Evolutionary conservation across 768 basidiomycete genomes (phyloP), one percentile per base, ranked within the genome.

Genomic region (Pleurotus salmoneostramineus): DNA sequence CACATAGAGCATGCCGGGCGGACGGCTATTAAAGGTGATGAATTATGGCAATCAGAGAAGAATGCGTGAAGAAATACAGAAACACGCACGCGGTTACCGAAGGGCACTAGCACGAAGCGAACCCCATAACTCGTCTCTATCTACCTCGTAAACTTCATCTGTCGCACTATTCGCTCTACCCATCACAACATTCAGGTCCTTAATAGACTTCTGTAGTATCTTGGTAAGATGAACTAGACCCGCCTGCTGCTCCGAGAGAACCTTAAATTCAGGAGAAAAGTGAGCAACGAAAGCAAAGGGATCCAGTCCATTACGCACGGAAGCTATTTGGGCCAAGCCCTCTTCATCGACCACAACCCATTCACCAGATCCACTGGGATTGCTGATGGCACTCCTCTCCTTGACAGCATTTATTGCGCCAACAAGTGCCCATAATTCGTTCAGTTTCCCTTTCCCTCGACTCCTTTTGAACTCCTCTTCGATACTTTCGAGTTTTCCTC

Each of bases 271-370:
- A n/a, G 49, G 50, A 63, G 50, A 60, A 47, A 36, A 6, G 36
- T 15, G 27, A 21, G 50, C 32, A 48, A 31, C 7, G 50, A 51
- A 56, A 36, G 50, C 14, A 32, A 59, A 59, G 51, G 21, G 21
- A 27, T 27, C 21, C 21, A n/a, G 21, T 27, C 59, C 1, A 11
- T 35, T 12, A 48, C 56, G 66, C 58, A 89, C 90, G 80, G 89
- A 85, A 3, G 85, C 76, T 56, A 95, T 84, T 68, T 90, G 85
- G 48, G 83, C 76, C 56, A 95, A 71, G 1, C 92, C 92, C 1
- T 92, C 90, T 65, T 91, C 89, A 67, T 95, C 93, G 2, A 90
- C 88, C n/a, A 93, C 89, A 0, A 84, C 81, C 91, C 91, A 93
- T 63, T 86, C 88, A 31, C 67, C 69, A 3, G 47, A 59, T 27